Base-by-base conservation (phyloP, 2,329 filamentous ascomycete species). In the Tolypocladium nubicola region DNA sequence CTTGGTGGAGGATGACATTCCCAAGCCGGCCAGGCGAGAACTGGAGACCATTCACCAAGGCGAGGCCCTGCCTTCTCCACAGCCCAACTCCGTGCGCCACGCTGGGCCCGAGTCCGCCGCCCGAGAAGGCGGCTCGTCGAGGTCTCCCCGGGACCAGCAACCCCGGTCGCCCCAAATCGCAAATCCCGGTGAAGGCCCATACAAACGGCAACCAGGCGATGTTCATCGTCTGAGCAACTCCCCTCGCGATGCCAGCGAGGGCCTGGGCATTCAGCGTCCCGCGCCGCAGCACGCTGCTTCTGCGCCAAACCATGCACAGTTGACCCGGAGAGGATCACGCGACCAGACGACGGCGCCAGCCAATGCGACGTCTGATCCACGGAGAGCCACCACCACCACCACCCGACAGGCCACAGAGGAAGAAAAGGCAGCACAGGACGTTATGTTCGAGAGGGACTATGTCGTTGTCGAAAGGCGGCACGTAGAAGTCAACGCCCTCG, bases 401-500 rank as follows among this genome's bases (percentile, higher is more conserved):
- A 11, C 59, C 61, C 33, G 66, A 62, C 49, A 67, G 66, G 70
- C 71, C n/a, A 78, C 80, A 57, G 86, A 88, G 61, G 84, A 85
- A 59, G 86, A 88, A 65, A 83, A 78, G 67, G 88, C 87, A 4
- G 90, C 89, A 3, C 89, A 96, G 65, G 93, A 97, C 62, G 85
- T 95, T 53, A 89, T 89, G 1, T 88, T 96, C 64, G 92, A 96
- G 68, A 85, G 93, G 62, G 94, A 97, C 63, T 99, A 97, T 66
- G 93, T 99, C 23, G 80, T 97, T 33, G 90, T 99, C 14, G 94
- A 99, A 75, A 96, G 97, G 76, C 86, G 88, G 62, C 88, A 91
- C 23, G 92, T 99, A 13, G 93, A 97, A 71, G 93, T 99, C 54
- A 97, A 99, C 70, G 94, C 94, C 3, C 88, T 99, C 66, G 94